These are phyloP conservation scores for Stachybotrys chartarum DNA, from an alignment of 2,329 filamentous ascomycete genomes.

Conservation along the genomic window DNA sequence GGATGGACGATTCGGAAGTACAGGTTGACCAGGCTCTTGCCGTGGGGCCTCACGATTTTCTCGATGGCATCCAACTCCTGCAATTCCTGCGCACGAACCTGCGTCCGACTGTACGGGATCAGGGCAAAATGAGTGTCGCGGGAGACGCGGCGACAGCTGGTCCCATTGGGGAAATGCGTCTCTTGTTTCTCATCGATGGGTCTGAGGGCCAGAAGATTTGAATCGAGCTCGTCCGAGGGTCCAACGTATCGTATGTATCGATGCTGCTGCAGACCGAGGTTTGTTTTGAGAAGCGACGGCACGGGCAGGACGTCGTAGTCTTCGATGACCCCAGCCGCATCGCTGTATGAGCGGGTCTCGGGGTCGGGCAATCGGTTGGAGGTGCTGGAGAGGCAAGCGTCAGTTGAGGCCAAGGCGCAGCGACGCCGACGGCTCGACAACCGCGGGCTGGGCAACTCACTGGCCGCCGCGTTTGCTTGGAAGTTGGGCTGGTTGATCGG, in stretches of 20 bases:
- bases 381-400: neutral
- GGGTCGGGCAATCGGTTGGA: neutral
- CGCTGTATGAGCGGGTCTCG: neutral
- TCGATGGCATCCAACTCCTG: slow-evolving; percentile 38
- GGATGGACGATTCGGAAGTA: slow-evolving; percentile 55
- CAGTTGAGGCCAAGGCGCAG: neutral
- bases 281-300: slow-evolving; percentile 7
- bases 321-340: slow-evolving; percentile 1
- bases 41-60: slow-evolving; percentile 50
- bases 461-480: neutral
- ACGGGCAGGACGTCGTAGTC: slow-evolving; percentile 5
- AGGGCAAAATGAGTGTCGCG: slow-evolving; percentile 21
- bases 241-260: slow-evolving; percentile 5
- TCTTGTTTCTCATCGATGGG: slow-evolving; percentile 5
- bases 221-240: slow-evolving; percentile 4
- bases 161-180: slow-evolving; percentile 3
- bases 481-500: neutral
- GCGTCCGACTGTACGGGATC: slow-evolving; percentile 13
- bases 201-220: slow-evolving; percentile 3
- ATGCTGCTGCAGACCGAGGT: slow-evolving; percentile 7
- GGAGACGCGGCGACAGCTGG: slow-evolving; percentile 15
- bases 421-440: too few relatives aligned
- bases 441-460: neutral
- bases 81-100: slow-evolving; percentile 4
- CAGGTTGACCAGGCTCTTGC: slow-evolving; percentile 50